A percentile compares a stretch with the other conserved stretches of the same genome.
phyloP scores from a whole-genome alignment of 23 red algal species.

The Gracilaria domingensis region DNA sequence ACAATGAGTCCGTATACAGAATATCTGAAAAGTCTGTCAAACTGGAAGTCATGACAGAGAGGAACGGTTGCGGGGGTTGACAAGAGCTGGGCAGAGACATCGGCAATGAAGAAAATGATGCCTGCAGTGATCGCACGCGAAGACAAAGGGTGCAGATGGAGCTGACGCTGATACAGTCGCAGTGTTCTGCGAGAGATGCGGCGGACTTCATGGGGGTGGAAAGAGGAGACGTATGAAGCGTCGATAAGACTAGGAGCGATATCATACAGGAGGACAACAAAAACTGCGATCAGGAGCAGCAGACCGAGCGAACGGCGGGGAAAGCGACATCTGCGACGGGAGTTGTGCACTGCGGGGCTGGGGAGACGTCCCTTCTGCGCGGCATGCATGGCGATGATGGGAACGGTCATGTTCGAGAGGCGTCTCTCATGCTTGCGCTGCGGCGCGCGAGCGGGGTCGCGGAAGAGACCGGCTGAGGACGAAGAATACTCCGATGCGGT shows the following conservation, averaged over 20 bases:
- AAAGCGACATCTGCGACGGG: slow-evolving; percentile 13
- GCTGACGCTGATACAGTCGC: slow-evolving; percentile 68
- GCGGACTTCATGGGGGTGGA: slow-evolving; percentile 40
- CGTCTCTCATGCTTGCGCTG: slow-evolving; percentile 35
- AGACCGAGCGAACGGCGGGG: slow-evolving; percentile 14
- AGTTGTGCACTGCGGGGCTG: slow-evolving; percentile 4
- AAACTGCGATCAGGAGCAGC: neutral
- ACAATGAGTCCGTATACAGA: slow-evolving; percentile 73
- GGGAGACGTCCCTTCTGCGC: slow-evolving; percentile 42
- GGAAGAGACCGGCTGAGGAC: neutral
- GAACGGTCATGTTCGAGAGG: slow-evolving; percentile 33
- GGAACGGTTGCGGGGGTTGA: neutral
- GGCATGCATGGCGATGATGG: slow-evolving; percentile 23
- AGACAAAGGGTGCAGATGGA: slow-evolving; percentile 69
- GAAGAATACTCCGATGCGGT: neutral
- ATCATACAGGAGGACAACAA: slow-evolving; percentile 20
- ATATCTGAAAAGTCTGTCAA: slow-evolving; percentile 67
- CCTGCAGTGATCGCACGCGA: slow-evolving; percentile 69
- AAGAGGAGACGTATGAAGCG: slow-evolving; percentile 14
- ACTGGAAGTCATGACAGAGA: slow-evolving; percentile 35
- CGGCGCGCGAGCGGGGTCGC: neutral
- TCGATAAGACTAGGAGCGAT: slow-evolving; percentile 6
- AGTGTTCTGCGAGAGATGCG: slow-evolving; percentile 51
- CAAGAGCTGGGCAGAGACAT: slow-evolving; percentile 69
- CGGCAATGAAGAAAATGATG: slow-evolving; percentile 79